Percentiles rank a stretch among this genome's conserved stretches.
Conservation (phyloP, 2,329 filamentous ascomycete genomes). For the Colletotrichum sojae region DNA sequence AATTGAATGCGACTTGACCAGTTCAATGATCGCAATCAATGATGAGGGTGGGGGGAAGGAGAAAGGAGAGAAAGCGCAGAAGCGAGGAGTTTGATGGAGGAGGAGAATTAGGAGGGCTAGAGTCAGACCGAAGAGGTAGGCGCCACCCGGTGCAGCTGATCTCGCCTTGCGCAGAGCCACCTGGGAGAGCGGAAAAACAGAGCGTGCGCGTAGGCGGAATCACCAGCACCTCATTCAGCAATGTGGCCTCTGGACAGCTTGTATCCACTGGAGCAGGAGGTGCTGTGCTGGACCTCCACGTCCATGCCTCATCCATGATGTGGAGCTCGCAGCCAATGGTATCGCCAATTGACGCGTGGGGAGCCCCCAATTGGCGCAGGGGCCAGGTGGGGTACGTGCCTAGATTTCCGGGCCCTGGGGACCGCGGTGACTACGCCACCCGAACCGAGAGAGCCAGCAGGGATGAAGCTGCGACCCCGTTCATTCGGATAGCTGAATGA, state of each 20-base stretch:
- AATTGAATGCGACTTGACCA: constrained; percentile 37
- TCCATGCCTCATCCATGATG: background rate
- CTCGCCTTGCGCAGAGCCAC: constrained; percentile 11
- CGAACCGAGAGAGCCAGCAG: background rate
- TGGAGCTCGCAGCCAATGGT: constrained; percentile 12
- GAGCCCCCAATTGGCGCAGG: background rate
- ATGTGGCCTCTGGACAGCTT: constrained; percentile 39
- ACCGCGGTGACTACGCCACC: background rate
- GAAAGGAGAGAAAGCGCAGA: constrained; percentile 7
- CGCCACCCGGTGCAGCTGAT: constrained; percentile 24
- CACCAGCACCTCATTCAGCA: constrained; percentile 24
- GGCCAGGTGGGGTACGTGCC: background rate
- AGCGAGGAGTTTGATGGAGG: constrained; percentile 13
- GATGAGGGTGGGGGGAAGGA: constrained; percentile 11
- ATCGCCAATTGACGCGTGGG: background rate
- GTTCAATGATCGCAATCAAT: constrained; percentile 50
- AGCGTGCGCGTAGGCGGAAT: constrained; percentile 27
- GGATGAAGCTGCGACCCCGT: no score
- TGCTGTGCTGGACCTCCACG: no score
- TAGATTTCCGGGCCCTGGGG: background rate
- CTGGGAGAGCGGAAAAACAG: constrained; percentile 21
- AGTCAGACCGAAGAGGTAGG: constrained; percentile 12
- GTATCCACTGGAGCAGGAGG: constrained; percentile 28
- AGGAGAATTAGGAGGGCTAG: constrained; percentile 1
- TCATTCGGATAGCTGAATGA: background rate